Conservation (phyloP, 345 rosid genomes). For the Eucalyptus decipiens region DNA sequence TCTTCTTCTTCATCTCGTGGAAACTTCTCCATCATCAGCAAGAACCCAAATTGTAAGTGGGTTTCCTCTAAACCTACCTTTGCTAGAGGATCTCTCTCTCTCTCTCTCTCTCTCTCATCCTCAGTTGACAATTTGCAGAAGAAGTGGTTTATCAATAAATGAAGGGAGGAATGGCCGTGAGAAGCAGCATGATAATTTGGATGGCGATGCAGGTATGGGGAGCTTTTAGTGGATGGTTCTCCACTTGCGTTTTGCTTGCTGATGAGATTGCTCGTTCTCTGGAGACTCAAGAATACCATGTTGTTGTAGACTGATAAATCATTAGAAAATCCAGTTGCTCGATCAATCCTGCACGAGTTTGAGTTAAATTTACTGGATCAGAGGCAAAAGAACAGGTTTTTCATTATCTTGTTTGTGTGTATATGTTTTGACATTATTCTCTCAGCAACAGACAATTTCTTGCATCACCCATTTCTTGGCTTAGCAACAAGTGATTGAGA, state of each 20-base stretch:
- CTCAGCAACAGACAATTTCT: neutral
- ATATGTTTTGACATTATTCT: neutral
- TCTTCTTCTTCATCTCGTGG: neutral
- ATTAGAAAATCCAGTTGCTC: neutral
- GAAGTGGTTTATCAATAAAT: neutral
- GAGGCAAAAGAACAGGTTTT: neutral
- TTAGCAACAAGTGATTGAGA: neutral
- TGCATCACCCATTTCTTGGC: neutral
- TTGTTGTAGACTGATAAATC: neutral
- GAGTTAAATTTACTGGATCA: neutral
- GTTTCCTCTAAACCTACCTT: neutral
- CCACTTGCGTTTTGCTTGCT: neutral
- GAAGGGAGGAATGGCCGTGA: neutral
- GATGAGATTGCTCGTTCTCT: neutral
- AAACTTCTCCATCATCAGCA: neutral
- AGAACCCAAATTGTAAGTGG: neutral
- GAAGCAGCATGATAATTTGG: neutral
- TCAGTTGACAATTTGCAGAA: neutral
- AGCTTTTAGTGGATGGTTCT: neutral
- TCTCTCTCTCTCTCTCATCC: neutral
- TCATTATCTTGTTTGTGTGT: neutral
- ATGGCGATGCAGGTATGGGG: neutral
- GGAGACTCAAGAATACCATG: neutral
- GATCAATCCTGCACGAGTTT: neutral
- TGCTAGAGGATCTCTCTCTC: neutral